These are phyloP conservation scores for Cladosporium sp. DNA, from an alignment of 2,329 filamentous ascomycete species.

Conservation along the genomic window DNA sequence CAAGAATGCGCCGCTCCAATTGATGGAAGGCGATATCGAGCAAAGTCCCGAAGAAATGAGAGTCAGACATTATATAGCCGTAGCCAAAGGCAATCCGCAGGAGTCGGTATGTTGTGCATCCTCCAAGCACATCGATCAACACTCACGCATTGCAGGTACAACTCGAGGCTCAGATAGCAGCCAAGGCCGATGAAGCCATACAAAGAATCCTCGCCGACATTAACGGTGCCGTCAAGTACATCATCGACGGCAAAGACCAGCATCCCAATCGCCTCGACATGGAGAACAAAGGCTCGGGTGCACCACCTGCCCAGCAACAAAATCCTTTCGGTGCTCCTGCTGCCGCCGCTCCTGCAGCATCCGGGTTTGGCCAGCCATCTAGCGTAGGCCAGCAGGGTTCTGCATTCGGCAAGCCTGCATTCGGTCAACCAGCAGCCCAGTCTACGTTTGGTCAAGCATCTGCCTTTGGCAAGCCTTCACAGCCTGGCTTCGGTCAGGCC, in stretches of 20 bases:
- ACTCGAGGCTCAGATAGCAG: constrained; percentile 8
- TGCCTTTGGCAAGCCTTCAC: constrained; percentile 35
- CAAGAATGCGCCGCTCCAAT: constrained; percentile 72
- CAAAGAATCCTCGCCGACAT: constrained; percentile 68
- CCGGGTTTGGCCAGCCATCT: constrained; percentile 42
- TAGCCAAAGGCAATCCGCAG: constrained; percentile 58
- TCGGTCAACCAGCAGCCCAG: constrained; percentile 37
- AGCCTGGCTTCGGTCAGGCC: constrained; percentile 20
- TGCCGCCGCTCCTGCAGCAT: constrained; percentile 33
- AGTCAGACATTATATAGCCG: constrained; percentile 66
- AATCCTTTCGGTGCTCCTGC: constrained; percentile 14
- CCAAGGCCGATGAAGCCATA: constrained; percentile 46
- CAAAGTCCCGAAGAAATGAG: constrained; percentile 88
- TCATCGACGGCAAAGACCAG: constrained; percentile 64
- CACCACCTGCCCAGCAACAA: constrained; percentile 6
- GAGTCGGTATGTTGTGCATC: constrained; percentile 47
- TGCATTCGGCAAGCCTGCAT: constrained; percentile 33
- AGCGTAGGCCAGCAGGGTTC: constrained; percentile 23
- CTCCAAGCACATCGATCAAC: neutral
- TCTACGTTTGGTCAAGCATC: constrained; percentile 21
- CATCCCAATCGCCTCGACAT: constrained; percentile 76
- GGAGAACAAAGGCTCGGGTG: constrained; percentile 30
- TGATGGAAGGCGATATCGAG: constrained; percentile 82
- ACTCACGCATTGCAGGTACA: constrained; percentile 1
- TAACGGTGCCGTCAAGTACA: constrained; percentile 69